These are phyloP conservation scores for Metarhizium rileyi DNA, from an alignment of 2,329 filamentous ascomycete species.

Conservation along the genomic window DNA sequence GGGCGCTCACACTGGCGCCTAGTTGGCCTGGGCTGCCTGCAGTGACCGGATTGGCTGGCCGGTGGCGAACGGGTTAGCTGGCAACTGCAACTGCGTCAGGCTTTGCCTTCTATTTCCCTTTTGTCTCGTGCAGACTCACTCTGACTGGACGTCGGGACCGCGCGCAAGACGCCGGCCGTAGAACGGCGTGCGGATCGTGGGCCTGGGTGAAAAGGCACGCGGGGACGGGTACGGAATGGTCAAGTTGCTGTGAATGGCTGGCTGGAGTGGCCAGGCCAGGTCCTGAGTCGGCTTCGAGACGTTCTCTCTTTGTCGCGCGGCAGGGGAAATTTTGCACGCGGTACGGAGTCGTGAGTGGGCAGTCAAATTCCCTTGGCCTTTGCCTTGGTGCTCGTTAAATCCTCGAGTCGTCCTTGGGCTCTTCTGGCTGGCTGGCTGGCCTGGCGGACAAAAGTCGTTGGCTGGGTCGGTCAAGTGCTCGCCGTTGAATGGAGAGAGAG, in stretches of 20 bases:
- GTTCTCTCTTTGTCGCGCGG: conserved; percentile 5
- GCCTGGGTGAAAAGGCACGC: no score
- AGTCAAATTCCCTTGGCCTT: conserved; percentile 5
- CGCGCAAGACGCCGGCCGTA: conserved; percentile 3
- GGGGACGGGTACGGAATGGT: conserved; percentile 12
- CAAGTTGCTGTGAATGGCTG: conserved; percentile 15
- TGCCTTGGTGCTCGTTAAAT: neutral
- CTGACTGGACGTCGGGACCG: conserved; percentile 9
- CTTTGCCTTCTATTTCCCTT: neutral
- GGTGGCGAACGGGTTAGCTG: neutral
- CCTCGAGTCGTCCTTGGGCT: no score
- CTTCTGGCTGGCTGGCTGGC: no score
- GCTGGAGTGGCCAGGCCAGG: no score
- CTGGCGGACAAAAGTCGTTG: no score
- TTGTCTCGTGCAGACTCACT: conserved; percentile 1
- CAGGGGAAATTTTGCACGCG: conserved; percentile 14
- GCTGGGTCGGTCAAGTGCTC: conserved; percentile 7
- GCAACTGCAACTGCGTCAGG: conserved; percentile 7
- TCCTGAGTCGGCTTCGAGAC: conserved; percentile 6
- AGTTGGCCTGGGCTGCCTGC: conserved; percentile 2
- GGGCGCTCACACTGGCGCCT: neutral
- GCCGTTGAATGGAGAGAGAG: conserved; percentile 27
- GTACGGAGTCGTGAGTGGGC: neutral
- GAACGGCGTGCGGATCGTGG: conserved; percentile 10
- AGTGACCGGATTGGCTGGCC: conserved; percentile 4